A percentile compares a stretch with the other conserved stretches of the same genome.
Evolutionary conservation across 108 stramenopile species (phyloP).

Genomic region (Skeletonema costatum): DNA sequence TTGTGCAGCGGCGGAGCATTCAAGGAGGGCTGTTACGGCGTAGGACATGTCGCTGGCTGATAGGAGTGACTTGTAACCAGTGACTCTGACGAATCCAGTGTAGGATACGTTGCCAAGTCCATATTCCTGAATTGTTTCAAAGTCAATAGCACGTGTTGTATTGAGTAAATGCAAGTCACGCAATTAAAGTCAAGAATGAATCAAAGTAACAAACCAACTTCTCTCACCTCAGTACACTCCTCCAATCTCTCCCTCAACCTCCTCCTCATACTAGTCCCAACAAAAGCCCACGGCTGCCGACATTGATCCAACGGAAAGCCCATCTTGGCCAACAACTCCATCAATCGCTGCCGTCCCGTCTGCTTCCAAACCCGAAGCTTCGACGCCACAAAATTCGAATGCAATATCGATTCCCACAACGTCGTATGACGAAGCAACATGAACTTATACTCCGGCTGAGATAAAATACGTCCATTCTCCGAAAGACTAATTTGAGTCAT

Average conservation of each 20-base stretch:
- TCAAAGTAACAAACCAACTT: neutral
- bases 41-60: constrained; percentile 84
- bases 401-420: constrained; percentile 78
- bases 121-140: constrained; percentile 56
- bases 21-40: constrained; percentile 86
- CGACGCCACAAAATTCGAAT: constrained; percentile 74
- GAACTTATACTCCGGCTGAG: constrained; percentile 77
- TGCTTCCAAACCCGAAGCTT: constrained; percentile 70
- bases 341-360: constrained; percentile 60
- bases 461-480: constrained; percentile 80
- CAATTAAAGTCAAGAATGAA: constrained; percentile 4
- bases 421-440: constrained; percentile 78
- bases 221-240: constrained; percentile 61
- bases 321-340: constrained; percentile 90
- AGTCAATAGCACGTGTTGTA: neutral
- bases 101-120: constrained; percentile 77
- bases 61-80: constrained; percentile 80
- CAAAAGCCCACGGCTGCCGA: constrained; percentile 82
- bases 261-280: constrained; percentile 70
- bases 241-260: constrained; percentile 61
- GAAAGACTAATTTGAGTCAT: constrained; percentile 69
- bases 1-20: constrained; percentile 56
- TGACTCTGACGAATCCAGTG: constrained; percentile 83
- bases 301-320: constrained; percentile 82
- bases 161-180: neutral